Evolutionary conservation across 2,329 filamentous ascomycete genomes (phyloP).

Genomic region (Fusarium dimerum): DNA sequence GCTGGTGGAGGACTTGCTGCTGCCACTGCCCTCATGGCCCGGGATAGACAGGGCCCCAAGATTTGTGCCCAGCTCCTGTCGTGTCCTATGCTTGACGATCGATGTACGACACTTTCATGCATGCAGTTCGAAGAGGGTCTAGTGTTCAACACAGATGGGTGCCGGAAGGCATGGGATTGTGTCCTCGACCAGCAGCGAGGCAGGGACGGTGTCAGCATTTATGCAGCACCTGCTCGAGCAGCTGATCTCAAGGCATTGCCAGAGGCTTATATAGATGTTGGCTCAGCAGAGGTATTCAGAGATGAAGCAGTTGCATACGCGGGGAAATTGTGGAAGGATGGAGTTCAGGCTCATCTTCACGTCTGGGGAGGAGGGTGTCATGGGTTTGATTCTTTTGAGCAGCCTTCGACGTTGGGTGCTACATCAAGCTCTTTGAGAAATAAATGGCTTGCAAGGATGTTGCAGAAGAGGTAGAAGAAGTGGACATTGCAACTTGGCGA

Average conservation of each 20-base stretch:
- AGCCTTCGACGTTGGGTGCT: too few relatives aligned
- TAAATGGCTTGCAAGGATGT: too few relatives aligned
- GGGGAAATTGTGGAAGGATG: slow-evolving; percentile 7
- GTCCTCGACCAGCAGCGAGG: slow-evolving; percentile 3
- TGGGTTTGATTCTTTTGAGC: slow-evolving; percentile 3
- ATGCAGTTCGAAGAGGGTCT: slow-evolving; percentile 9
- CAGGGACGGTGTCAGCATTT: slow-evolving; percentile 1
- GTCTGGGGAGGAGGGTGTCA: slow-evolving; percentile 15
- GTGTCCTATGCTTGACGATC: slow-evolving; percentile 17
- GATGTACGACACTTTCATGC: slow-evolving; percentile 2
- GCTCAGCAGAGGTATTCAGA: slow-evolving; percentile 10
- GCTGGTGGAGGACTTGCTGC: slow-evolving; percentile 13
- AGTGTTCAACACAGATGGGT: slow-evolving; percentile 4
- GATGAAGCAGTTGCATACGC: slow-evolving; percentile 16
- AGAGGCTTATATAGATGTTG: slow-evolving; percentile 11
- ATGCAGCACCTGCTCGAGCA: slow-evolving; percentile 7
- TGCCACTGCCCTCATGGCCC: not conserved
- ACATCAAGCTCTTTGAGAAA: too few relatives aligned
- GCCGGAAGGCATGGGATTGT: slow-evolving; percentile 3
- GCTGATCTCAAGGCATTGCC: slow-evolving; percentile 5
- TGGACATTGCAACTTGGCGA: too few relatives aligned
- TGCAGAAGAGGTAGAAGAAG: too few relatives aligned
- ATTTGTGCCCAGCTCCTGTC: slow-evolving; percentile 8
- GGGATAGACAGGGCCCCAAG: slow-evolving; percentile 5
- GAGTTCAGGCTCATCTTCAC: slow-evolving; percentile 12